Evolutionary conservation across 768 basidiomycete genomes (phyloP).

Genomic region (Pulveroboletus ravenelii): DNA sequence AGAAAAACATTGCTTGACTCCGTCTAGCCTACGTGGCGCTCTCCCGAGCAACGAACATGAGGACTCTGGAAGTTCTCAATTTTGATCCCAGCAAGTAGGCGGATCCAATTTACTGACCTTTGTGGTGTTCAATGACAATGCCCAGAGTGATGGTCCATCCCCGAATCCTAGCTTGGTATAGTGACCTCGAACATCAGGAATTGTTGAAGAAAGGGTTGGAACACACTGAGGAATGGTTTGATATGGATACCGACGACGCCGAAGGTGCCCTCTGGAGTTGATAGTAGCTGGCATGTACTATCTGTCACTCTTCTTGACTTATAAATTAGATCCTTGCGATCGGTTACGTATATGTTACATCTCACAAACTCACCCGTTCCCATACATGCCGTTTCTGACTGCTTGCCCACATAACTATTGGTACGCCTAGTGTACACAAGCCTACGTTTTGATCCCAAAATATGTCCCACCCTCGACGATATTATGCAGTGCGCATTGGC

Average conservation of each 20-base stretch:
- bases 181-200: slow-evolving; percentile 24
- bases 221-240: slow-evolving; percentile 17
- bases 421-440: neutral
- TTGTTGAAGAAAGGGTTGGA: slow-evolving; percentile 6
- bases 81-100: slow-evolving; percentile 58
- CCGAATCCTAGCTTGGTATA: slow-evolving; percentile 57
- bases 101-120: neutral
- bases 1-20: neutral
- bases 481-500: slow-evolving; percentile 35
- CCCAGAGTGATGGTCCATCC: slow-evolving; percentile 61
- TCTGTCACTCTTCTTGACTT: no score
- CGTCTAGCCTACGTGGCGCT: slow-evolving; percentile 62
- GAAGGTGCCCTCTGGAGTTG: slow-evolving; percentile 30
- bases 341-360: slow-evolving; percentile 4
- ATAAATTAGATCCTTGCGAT: neutral
- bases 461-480: slow-evolving; percentile 21
- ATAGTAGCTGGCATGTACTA: neutral
- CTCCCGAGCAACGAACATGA: slow-evolving; percentile 68
- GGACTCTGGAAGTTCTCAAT: slow-evolving; percentile 57
- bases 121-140: neutral
- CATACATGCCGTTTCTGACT: neutral
- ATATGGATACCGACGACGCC: slow-evolving; percentile 36
- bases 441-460: neutral
- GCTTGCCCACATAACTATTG: neutral
- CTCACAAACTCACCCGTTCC: neutral